Conservation (phyloP, 257 asterid species). For the Solanum verrucosum region DNA sequence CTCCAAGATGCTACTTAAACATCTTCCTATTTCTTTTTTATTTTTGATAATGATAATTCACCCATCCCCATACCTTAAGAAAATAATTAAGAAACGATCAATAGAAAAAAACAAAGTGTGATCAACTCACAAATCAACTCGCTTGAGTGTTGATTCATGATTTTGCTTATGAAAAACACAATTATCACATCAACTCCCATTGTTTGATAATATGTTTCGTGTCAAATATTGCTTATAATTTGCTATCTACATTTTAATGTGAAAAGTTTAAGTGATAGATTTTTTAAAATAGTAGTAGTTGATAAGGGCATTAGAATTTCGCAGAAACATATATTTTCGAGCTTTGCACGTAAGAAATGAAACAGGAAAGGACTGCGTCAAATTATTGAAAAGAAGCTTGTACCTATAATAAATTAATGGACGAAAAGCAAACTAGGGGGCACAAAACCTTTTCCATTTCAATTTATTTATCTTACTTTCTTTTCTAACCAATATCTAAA, state of each 20-base stretch:
- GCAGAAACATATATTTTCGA: background rate
- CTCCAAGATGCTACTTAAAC: background rate
- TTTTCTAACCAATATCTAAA: too few relatives aligned
- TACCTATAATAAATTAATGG: background rate
- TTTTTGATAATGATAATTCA: background rate
- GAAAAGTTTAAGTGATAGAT: too few relatives aligned
- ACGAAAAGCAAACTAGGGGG: background rate
- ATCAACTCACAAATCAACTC: background rate
- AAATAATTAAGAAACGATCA: background rate
- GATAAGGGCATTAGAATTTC: background rate
- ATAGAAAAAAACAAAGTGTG: background rate
- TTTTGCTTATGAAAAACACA: background rate
- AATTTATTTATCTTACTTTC: too few relatives aligned
- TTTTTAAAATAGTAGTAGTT: background rate
- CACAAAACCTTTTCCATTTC: background rate
- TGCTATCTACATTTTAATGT: background rate
- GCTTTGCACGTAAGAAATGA: background rate
- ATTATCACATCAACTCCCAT: background rate
- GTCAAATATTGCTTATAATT: background rate
- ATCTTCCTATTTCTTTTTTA: background rate
- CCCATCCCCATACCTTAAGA: background rate
- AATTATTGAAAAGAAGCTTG: background rate
- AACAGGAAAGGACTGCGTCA: background rate
- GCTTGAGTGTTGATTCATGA: background rate
- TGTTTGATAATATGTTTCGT: background rate